These are phyloP conservation scores for Plasmodium berghei DNA, from an alignment of 169 alveolate species.

Conservation along the genomic window DNA sequence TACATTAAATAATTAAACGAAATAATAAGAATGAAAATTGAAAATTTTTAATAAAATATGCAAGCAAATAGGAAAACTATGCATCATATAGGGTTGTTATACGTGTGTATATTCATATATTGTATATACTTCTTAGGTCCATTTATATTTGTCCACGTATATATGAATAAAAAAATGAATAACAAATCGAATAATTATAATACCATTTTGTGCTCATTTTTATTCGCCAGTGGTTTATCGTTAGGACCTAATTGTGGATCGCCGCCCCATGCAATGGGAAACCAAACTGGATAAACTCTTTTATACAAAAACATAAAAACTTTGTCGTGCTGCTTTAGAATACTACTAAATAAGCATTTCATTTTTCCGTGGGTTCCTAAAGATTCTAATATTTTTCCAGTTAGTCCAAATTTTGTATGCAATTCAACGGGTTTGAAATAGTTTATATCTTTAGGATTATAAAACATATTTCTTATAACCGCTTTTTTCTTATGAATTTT, in stretches of 20 bases:
- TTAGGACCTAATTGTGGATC: constrained; percentile 69
- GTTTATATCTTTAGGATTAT: constrained; percentile 96
- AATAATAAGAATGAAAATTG: too few species aligned
- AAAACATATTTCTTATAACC: constrained; percentile 98
- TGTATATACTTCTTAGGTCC: too few species aligned
- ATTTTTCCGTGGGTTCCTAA: constrained; percentile 99
- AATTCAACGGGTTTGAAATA: constrained; percentile 98
- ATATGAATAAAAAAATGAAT: too few species aligned
- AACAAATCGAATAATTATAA: too few species aligned
- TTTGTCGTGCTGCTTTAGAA: constrained; percentile 95
- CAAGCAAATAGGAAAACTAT: too few species aligned
- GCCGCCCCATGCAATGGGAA: constrained; percentile 84
- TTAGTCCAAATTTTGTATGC: constrained; percentile 96
- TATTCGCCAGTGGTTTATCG: constrained; percentile 19
- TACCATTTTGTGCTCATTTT: too few species aligned
- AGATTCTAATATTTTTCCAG: constrained; percentile 97
- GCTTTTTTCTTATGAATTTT: constrained; percentile 96
- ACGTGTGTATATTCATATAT: too few species aligned
- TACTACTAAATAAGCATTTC: constrained; percentile 97
- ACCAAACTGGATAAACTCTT: constrained; percentile 95
- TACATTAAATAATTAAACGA: too few species aligned
- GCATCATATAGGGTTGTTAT: too few species aligned
- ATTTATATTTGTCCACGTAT: too few species aligned
- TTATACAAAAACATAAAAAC: constrained; percentile 94
- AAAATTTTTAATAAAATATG: too few species aligned